These are phyloP conservation scores for Beauveria medogensis DNA, from an alignment of 2,329 filamentous ascomycete species.

Conservation along the genomic window DNA sequence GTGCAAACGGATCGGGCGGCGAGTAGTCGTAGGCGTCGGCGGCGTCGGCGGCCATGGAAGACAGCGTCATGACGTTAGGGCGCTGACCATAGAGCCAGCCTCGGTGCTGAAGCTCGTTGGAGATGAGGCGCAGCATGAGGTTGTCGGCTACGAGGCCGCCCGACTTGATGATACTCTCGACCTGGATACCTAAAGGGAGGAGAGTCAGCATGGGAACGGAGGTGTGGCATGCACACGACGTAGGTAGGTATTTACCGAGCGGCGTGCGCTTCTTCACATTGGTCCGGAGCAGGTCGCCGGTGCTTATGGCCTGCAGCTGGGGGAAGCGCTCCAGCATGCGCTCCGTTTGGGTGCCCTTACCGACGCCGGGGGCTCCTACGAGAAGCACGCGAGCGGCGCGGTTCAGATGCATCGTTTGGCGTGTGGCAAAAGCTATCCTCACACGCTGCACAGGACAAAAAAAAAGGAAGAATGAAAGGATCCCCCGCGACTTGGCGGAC, in stretches of 20 bases:
- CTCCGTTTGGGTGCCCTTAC: constrained; percentile 93
- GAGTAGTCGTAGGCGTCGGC: constrained; percentile 27
- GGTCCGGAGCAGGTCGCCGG: constrained; percentile 81
- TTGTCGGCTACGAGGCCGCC: constrained; percentile 87
- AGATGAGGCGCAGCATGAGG: constrained; percentile 86
- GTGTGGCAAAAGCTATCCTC: background rate
- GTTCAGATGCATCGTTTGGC: constrained; percentile 51
- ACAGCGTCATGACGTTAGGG: constrained; percentile 44
- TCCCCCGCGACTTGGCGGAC: constrained; percentile 2
- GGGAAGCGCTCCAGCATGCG: constrained; percentile 80
- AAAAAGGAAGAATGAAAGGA: background rate
- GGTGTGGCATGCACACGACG: constrained; percentile 16
- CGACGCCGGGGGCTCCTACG: constrained; percentile 90
- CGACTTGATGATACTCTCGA: constrained; percentile 78
- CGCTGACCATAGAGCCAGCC: constrained; percentile 64
- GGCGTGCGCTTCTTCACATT: constrained; percentile 87
- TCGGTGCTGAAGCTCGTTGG: constrained; percentile 74
- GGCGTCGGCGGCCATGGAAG: constrained; percentile 31
- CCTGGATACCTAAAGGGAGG: constrained; percentile 64
- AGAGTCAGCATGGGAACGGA: background rate
- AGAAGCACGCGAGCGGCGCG: constrained; percentile 89
- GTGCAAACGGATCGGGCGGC: constrained; percentile 28
- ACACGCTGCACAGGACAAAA: background rate
- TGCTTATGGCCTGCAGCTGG: constrained; percentile 84
- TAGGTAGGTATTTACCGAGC: constrained; percentile 50